Conservation (phyloP, 2,329 filamentous ascomycete species). For the Aspergillus viridinutans region DNA sequence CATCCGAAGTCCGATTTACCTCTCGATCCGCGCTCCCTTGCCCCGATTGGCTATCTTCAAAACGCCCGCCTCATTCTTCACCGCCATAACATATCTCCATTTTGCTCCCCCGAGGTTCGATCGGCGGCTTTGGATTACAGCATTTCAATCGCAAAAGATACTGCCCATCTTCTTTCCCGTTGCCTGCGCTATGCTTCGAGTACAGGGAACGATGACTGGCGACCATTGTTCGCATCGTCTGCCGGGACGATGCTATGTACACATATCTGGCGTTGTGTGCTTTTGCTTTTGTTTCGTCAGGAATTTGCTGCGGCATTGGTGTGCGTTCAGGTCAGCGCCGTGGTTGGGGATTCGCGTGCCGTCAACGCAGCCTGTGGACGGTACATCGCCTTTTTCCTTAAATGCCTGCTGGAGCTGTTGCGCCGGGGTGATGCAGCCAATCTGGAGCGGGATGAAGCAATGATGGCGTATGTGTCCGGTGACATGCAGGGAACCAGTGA, state of each 20-base stretch:
- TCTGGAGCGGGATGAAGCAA: conserved; percentile 71
- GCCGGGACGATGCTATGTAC: conserved; percentile 72
- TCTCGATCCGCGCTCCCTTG: conserved; percentile 69
- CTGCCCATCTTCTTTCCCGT: conserved; percentile 69
- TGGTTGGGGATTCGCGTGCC: conserved; percentile 66
- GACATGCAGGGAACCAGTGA: conserved; percentile 79
- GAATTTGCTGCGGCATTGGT: conserved; percentile 68
- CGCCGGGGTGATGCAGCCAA: conserved; percentile 39
- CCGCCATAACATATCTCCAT: conserved; percentile 78
- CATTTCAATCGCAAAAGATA: conserved; percentile 69
- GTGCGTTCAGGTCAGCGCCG: conserved; percentile 67
- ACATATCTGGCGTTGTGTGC: conserved; percentile 81
- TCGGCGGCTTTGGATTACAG: conserved; percentile 73
- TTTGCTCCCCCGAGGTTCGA: conserved; percentile 62
- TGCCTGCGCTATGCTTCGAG: conserved; percentile 45
- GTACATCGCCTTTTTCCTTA: conserved; percentile 76
- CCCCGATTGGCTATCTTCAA: conserved; percentile 73
- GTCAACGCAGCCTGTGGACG: conserved; percentile 76
- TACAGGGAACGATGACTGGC: conserved; percentile 43
- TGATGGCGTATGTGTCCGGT: conserved; percentile 78
- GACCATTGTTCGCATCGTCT: conserved; percentile 58
- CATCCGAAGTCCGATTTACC: conserved; percentile 62
- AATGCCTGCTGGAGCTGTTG: conserved; percentile 57
- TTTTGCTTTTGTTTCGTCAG: conserved; percentile 72
- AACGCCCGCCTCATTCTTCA: conserved; percentile 81